These are phyloP conservation scores for Teunomyces atbi DNA, from an alignment of 805 yeast species.

Conservation along the genomic window DNA sequence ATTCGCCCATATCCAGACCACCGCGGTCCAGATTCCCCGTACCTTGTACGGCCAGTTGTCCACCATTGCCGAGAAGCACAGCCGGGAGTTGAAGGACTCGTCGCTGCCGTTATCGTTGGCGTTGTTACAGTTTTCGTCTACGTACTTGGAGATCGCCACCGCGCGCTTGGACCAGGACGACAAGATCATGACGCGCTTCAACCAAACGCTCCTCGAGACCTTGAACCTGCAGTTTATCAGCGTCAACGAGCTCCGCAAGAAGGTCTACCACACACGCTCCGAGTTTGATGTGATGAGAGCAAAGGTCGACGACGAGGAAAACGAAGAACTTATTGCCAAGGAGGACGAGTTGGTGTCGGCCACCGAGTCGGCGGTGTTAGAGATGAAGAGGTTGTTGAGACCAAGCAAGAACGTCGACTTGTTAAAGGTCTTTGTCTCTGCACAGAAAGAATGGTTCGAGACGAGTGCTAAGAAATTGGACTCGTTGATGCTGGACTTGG, in stretches of 20 bases:
- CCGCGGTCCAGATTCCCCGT: conserved; percentile 50
- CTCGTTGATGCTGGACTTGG: conserved; percentile 28
- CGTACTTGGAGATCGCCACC: conserved; percentile 62
- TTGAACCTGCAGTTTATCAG: conserved; percentile 54
- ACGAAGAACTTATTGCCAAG: conserved; percentile 50
- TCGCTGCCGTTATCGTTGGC: conserved; percentile 53
- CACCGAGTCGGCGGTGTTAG: conserved; percentile 73
- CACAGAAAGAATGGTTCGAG: conserved; percentile 62
- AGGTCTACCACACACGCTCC: conserved; percentile 67
- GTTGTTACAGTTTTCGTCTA: conserved; percentile 52
- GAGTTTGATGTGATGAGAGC: conserved; percentile 70
- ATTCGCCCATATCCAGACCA: conserved; percentile 28
- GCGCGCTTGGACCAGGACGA: conserved; percentile 71
- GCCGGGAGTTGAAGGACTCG: conserved; percentile 44
- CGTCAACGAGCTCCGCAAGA: conserved; percentile 59
- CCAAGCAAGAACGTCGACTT: conserved; percentile 64
- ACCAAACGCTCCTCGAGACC: conserved; percentile 50
- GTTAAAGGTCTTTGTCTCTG: conserved; percentile 63
- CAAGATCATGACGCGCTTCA: conserved; percentile 57
- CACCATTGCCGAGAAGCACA: conserved; percentile 51
- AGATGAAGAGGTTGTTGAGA: conserved; percentile 69
- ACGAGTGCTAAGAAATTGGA: conserved; percentile 34
- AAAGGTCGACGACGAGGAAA: conserved; percentile 50
- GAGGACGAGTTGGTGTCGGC: conserved; percentile 83
- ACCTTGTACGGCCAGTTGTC: conserved; percentile 73